Evolutionary conservation across 495 filamentous ascomycete species (phyloP).

Genomic region (Geopyxis carbonaria): DNA sequence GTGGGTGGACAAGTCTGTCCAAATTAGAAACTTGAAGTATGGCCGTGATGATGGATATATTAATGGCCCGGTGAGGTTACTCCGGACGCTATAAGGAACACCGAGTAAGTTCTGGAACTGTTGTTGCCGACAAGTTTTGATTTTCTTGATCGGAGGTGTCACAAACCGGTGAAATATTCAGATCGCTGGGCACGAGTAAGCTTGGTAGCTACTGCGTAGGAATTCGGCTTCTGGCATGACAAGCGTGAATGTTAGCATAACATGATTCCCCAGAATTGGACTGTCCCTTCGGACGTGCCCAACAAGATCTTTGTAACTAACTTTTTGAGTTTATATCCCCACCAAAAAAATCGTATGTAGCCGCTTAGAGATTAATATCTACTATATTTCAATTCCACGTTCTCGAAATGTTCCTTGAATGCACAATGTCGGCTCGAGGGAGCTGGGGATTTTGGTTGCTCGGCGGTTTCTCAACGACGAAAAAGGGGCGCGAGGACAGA

Average conservation of each 20-base stretch:
- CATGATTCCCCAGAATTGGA: too few relatives aligned
- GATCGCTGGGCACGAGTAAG: neutral
- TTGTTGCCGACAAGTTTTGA: neutral
- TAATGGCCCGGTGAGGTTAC: constrained; percentile 17
- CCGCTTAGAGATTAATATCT: neutral
- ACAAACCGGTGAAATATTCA: constrained; percentile 4
- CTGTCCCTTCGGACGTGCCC: too few relatives aligned
- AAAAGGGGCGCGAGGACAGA: neutral
- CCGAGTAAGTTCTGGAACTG: neutral
- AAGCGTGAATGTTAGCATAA: neutral
- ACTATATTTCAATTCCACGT: too few relatives aligned
- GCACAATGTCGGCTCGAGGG: too few relatives aligned
- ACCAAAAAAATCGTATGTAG: neutral
- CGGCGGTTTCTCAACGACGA: too few relatives aligned
- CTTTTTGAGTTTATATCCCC: neutral
- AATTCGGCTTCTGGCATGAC: neutral
- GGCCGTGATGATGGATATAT: constrained; percentile 24
- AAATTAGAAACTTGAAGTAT: constrained; percentile 18
- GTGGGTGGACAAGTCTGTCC: constrained; percentile 25
- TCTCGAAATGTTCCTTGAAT: too few relatives aligned
- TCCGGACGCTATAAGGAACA: constrained; percentile 19
- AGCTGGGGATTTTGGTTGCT: too few relatives aligned
- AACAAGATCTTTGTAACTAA: too few relatives aligned
- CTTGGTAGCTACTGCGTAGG: neutral
- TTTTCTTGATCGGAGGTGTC: neutral